Conservation (phyloP, 2,329 filamentous ascomycete species). For the Ceratocystis alfenasii region DNA sequence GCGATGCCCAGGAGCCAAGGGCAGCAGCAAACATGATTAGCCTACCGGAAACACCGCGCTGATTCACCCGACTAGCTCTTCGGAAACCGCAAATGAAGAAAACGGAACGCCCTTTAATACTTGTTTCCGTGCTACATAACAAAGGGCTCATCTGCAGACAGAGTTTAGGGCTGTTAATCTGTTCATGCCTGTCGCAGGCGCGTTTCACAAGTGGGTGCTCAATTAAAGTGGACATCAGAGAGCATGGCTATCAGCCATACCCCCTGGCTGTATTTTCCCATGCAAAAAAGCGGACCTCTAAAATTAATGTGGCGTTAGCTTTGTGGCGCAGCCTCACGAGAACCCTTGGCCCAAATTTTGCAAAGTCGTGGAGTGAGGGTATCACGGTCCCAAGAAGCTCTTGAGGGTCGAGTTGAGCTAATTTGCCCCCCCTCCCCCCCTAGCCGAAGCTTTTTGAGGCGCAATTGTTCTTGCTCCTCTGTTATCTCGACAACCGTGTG, state of each 20-base stretch:
- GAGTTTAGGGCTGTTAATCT: neutral
- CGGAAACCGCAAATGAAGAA: neutral
- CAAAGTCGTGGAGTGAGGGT: neutral
- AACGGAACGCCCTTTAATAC: neutral
- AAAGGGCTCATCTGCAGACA: no score
- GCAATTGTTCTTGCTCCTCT: neutral
- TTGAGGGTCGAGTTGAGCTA: neutral
- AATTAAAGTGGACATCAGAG: neutral
- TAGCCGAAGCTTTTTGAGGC: neutral
- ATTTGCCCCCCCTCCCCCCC: neutral
- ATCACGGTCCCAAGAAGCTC: neutral
- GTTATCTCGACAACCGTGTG: neutral
- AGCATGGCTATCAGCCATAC: neutral
- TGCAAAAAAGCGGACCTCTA: neutral
- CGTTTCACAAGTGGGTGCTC: neutral
- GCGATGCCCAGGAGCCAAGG: neutral
- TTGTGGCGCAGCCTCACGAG: slow-evolving; percentile 9
- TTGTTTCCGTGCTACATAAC: no score
- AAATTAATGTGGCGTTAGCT: neutral
- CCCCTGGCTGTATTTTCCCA: neutral
- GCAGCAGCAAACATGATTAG: neutral
- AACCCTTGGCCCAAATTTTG: slow-evolving; percentile 12
- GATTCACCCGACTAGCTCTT: neutral
- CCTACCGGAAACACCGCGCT: slow-evolving; percentile 2
- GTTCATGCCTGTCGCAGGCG: neutral